Evolutionary conservation across 441 rosid species (phyloP), one percentile per base, ranked within the genome.

Genomic region (Monsonia emarginata): DNA sequence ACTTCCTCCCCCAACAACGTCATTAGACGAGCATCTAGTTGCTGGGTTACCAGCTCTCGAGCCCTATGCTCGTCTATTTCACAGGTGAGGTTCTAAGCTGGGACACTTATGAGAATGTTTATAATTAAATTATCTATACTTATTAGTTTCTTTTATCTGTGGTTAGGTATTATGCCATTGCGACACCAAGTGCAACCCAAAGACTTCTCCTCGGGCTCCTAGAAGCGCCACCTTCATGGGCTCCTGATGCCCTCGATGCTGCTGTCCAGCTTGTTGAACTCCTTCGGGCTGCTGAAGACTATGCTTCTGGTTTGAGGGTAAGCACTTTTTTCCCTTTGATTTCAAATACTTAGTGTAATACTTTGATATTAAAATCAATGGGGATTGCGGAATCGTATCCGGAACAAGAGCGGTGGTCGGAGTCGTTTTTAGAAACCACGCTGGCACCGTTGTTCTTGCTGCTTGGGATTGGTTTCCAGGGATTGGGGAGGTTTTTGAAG

Each of bases 171-270:
- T 94, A 94, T 63, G 91, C 99, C 71, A 79, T 94, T 72, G 99
- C 99, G 70, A 94, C 96, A 70, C 99, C 99, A 67, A 94, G 99
- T 82, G 97, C 99, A 73, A 94, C 99, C 64, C 99, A 89, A 69
- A 80, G 99, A 68, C 94, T 94, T 72, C 99, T 94, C 71, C 87
- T 94, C 75, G 99, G 99, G 78, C 97, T 94, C 67, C 77, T 94
- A 31, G 99, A 94, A 83, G 99, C 99, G 50, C 99, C 97, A 0
- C 99, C 99, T 13, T 94, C 99, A 7, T 94, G 99, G 99, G 99
- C 99, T 65, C 99, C 99, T 0, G 99, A 94, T 85, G 99, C 99
- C 65, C 97, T 94, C 66, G 99, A 94, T 88, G 99, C 99, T 69
- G 96, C 99, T 66, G 99, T 94, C 44, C 99, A 94, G 80, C 99